These are phyloP conservation scores for Populus tomentosa DNA, from an alignment of 441 rosid species.

Conservation along the genomic window DNA sequence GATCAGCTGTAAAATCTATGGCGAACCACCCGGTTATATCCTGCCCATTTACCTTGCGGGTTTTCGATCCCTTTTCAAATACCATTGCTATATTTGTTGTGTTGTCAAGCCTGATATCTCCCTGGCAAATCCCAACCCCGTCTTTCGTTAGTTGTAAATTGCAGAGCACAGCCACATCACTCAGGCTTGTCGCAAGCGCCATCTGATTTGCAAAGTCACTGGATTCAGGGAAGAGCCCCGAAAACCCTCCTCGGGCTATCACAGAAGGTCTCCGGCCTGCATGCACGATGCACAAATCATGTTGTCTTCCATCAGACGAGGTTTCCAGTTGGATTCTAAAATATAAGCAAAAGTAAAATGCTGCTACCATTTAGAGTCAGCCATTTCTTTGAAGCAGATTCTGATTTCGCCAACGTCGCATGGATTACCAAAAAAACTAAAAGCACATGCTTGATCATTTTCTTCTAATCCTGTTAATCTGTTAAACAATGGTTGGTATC, in stretches of 20 bases:
- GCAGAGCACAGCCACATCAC: conserved; percentile 46
- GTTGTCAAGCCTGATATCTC: conserved; percentile 55
- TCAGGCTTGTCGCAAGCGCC: conserved; percentile 26
- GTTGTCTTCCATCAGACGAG: not conserved
- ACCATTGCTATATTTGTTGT: conserved; percentile 45
- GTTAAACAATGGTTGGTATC: not conserved
- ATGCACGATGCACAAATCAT: not conserved
- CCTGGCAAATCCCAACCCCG: conserved; percentile 58
- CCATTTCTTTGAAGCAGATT: conserved; percentile 36
- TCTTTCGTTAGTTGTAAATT: conserved; percentile 78
- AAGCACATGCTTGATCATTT: conserved; percentile 39
- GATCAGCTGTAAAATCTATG: conserved; percentile 41
- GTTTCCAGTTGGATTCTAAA: not conserved
- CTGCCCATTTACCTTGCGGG: conserved; percentile 56
- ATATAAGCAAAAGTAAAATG: not conserved
- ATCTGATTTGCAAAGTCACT: conserved; percentile 40
- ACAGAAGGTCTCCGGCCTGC: conserved; percentile 57
- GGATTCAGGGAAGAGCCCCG: conserved; percentile 77
- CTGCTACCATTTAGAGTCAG: conserved; percentile 44
- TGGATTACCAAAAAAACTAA: conserved; percentile 32
- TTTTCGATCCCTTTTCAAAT: conserved; percentile 37
- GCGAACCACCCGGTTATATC: conserved; percentile 62
- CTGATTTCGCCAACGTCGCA: conserved; percentile 19
- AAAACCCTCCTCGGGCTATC: conserved; percentile 74
- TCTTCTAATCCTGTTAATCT: conserved; percentile 9